These are phyloP conservation scores for Agarophyton chilense DNA, from an alignment of 23 red algal species.

Conservation along the genomic window DNA sequence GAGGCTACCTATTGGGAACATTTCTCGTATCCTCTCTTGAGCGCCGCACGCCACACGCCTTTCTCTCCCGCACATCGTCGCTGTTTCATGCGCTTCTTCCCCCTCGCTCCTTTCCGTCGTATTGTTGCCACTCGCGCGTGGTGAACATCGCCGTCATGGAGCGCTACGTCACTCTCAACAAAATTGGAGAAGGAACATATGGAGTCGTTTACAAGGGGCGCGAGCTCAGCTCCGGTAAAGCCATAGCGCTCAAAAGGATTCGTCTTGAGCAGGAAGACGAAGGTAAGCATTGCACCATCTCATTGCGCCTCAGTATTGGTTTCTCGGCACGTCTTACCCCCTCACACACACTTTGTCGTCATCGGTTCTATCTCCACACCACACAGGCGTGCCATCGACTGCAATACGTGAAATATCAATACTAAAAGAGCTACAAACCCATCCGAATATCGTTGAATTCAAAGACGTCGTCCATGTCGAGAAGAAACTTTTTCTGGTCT, in stretches of 20 bases:
- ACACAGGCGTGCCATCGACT: slow-evolving; percentile 88
- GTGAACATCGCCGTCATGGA: too few relatives aligned
- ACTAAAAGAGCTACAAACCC: slow-evolving; percentile 89
- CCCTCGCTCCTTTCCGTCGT: not conserved
- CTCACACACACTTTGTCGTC: too few relatives aligned
- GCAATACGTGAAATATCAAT: slow-evolving; percentile 99
- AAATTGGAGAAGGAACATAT: slow-evolving; percentile 99
- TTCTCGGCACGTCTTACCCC: too few relatives aligned
- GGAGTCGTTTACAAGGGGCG: slow-evolving; percentile 96
- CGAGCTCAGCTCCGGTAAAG: slow-evolving; percentile 64
- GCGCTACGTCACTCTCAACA: slow-evolving; percentile 78
- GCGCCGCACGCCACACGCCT: too few relatives aligned
- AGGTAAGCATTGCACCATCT: slow-evolving; percentile 45
- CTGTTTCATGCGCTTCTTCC: too few relatives aligned
- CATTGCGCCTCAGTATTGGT: not conserved
- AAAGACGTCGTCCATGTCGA: slow-evolving; percentile 95
- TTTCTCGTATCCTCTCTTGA: too few relatives aligned
- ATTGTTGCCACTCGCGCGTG: too few relatives aligned
- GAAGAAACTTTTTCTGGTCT: slow-evolving; percentile 96
- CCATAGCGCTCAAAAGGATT: slow-evolving; percentile 97
- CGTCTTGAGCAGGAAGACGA: slow-evolving; percentile 99
- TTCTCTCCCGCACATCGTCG: too few relatives aligned
- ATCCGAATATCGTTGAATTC: slow-evolving; percentile 94
- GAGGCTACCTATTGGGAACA: too few relatives aligned
- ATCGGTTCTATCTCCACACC: not conserved